Evolutionary conservation across 441 rosid species (phyloP).

Genomic region (Brassica hybrid): DNA sequence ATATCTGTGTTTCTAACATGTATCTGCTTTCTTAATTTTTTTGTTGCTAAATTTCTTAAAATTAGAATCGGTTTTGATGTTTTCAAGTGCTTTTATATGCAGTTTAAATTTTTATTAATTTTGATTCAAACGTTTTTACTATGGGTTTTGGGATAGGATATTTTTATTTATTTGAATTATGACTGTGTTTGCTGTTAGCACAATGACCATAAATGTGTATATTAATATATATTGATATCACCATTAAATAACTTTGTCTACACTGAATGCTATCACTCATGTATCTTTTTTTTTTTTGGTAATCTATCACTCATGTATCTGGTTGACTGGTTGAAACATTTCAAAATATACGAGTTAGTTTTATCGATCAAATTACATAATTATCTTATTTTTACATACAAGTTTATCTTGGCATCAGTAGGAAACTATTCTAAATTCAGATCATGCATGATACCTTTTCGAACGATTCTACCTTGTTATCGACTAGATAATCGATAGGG

Average conservation of each 20-base stretch:
- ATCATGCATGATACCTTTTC: too few species aligned
- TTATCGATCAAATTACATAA: too few species aligned
- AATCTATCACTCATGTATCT: not conserved
- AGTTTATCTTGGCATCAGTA: too few species aligned
- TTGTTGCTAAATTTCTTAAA: not conserved
- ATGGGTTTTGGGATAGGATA: not conserved
- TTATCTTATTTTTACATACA: too few species aligned
- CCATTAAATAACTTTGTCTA: slow-evolving; percentile 21
- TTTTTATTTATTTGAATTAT: slow-evolving; percentile 11
- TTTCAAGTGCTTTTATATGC: not conserved
- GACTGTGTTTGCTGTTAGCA: slow-evolving; percentile 7
- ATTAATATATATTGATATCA: not conserved
- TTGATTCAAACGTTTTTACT: not conserved
- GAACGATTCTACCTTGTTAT: too few species aligned
- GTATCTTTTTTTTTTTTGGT: too few species aligned
- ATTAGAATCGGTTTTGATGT: not conserved
- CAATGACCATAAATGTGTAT: slow-evolving; percentile 14
- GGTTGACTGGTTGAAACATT: not conserved
- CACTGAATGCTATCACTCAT: not conserved
- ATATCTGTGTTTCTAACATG: not conserved
- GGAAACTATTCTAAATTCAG: too few species aligned
- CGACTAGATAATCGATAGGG: too few species aligned
- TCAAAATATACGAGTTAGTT: not conserved
- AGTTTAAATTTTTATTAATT: not conserved
- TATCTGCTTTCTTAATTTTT: not conserved